Base-by-base conservation (phyloP, 768 basidiomycete species). In the Podaxis sp. region DNA sequence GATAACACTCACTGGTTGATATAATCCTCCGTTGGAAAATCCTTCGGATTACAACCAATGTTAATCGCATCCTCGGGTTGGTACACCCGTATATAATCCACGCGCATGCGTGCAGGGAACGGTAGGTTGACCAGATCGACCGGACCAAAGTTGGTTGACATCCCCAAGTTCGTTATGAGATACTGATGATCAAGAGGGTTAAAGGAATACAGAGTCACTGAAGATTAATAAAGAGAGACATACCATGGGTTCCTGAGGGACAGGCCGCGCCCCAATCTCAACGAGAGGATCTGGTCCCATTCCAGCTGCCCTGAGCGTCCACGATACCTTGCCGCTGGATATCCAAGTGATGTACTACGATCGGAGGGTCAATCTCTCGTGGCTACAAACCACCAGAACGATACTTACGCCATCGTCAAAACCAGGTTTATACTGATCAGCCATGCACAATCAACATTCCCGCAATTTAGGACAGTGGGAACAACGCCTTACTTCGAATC, bases 161-260 rank as follows among this genome's bases (percentile, higher is more conserved):
- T 85, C 61, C 93, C 94, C 66, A 94, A 75, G 73, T 95, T 94
- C 66, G 82, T 77, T 64, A 96, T 85, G 66, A 97, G 75, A 69
- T 94, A 93, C 91, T 93, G n/a, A 68, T 66, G 5, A 22, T 33
- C 19, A 12, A 25, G 22, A 19, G 22, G 9, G 43, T 46, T 17
- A 46, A 1, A 46, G 6, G 12, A n/a, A 17, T 5, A 41, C 12
- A 13, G 17, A 17, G 2, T 8, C 25, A 8, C 22, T 24, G 12
- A 50, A 9, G 4, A 19, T n/a, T 11, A 17, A 12, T 13, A 24
- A 9, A 22, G 37, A 33, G 17, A 22, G 17, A 63, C 83, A 52
- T 66, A 92, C 90, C 92, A 95, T 91, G 24, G 94, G 94, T 72
- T 97, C 94, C 65, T 86, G 83, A 0, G 94, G 80, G 12, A 96